Percentiles rank a stretch among this genome's conserved stretches.
Evolutionary conservation across 305 asterid species (phyloP).

Genomic region (Fraxinus greggii): DNA sequence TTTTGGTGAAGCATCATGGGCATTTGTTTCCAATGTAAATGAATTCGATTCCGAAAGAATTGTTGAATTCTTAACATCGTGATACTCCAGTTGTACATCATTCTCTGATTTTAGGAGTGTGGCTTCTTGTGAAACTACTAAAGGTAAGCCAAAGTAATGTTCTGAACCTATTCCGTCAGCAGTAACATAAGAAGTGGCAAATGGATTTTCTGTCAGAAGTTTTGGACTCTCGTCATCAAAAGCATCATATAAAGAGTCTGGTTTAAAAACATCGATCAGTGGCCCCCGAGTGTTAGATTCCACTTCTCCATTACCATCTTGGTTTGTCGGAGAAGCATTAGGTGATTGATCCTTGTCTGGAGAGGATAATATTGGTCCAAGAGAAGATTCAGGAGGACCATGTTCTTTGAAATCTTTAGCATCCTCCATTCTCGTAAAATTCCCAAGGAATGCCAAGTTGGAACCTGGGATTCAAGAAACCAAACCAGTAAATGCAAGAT

Average conservation of each 20-base stretch:
- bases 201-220: not conserved
- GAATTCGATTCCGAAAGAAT: conserved; percentile 21
- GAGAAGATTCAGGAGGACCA: conserved; percentile 36
- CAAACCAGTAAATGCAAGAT: not conserved
- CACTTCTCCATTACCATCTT: conserved; percentile 17
- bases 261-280: not conserved
- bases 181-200: conserved; percentile 16
- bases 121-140: conserved; percentile 1
- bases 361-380: conserved; percentile 28
- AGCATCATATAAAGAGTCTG: conserved; percentile 13
- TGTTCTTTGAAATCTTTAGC: conserved; percentile 35
- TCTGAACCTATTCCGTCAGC: conserved; percentile 4
- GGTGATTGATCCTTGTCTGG: conserved; percentile 27
- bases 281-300: conserved; percentile 8
- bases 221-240: conserved; percentile 8
- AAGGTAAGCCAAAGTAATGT: not conserved
- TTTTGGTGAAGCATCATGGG: conserved; percentile 21
- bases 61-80: conserved; percentile 17
- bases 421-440: conserved; percentile 49
- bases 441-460: conserved; percentile 22
- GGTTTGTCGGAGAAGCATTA: conserved; percentile 15
- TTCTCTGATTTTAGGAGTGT: not conserved
- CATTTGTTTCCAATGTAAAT: conserved; percentile 24
- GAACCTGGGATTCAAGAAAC: conserved; percentile 25
- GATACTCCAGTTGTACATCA: not conserved